Conservation (phyloP, 2,329 filamentous ascomycete species). For the Clonostachys solani region DNA sequence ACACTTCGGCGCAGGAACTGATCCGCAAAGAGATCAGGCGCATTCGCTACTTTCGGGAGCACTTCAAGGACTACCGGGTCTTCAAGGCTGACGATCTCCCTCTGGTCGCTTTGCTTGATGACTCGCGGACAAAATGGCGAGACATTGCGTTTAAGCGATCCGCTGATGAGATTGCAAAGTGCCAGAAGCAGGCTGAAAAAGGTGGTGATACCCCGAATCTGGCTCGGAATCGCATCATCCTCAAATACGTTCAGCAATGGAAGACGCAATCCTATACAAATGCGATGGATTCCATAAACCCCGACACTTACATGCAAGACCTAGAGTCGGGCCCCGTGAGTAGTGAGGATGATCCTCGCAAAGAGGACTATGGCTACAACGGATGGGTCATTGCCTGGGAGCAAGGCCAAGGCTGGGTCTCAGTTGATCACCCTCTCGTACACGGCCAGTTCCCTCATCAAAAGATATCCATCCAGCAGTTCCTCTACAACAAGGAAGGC, state of each 20-base stretch:
- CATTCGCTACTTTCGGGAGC: conserved; percentile 8
- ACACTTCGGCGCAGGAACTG: conserved; percentile 5
- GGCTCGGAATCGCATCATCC: conserved; percentile 3
- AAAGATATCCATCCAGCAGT: conserved; percentile 12
- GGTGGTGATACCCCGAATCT: neutral
- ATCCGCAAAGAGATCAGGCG: conserved; percentile 10
- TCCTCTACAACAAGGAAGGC: conserved; percentile 10
- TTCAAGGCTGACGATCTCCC: conserved; percentile 5
- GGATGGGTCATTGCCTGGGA: conserved; percentile 10
- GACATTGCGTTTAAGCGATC: conserved; percentile 6
- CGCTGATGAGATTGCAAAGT: conserved; percentile 5
- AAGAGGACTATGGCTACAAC: conserved; percentile 9
- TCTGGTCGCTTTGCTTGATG: conserved; percentile 8
- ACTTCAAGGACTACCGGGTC: conserved; percentile 11
- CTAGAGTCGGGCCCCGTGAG: conserved; percentile 2
- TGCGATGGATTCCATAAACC: conserved; percentile 2
- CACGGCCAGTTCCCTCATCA: conserved; percentile 11
- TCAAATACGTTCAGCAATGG: conserved; percentile 7
- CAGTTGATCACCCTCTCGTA: conserved; percentile 7
- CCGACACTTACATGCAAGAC: conserved; percentile 7
- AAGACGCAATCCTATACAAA: conserved; percentile 3
- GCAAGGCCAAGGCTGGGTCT: conserved; percentile 6
- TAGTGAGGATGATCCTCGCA: conserved; percentile 7
- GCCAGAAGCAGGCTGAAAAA: conserved; percentile 5
- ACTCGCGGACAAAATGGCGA: conserved; percentile 9